Conservation (phyloP, 2,329 filamentous ascomycete species). For the Aurifilum marmelostoma region DNA sequence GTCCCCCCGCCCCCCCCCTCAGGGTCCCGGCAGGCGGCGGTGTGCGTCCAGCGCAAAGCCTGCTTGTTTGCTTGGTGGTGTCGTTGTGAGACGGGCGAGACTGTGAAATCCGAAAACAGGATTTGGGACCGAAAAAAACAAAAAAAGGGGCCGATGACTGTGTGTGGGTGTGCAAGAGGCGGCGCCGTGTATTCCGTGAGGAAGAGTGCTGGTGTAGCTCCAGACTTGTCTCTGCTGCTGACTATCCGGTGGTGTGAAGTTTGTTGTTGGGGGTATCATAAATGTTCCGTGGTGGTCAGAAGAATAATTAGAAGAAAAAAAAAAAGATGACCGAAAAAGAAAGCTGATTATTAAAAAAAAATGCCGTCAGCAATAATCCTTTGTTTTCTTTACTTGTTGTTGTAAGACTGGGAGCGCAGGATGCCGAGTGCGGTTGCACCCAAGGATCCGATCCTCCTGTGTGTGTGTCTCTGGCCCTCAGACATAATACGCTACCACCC, state of each 20-base stretch:
- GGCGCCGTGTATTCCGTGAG: conserved; percentile 17
- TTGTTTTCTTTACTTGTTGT: too few species aligned
- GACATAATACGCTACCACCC: conserved; percentile 11
- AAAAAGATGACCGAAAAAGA: conserved; percentile 16
- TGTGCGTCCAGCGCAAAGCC: conserved; percentile 17
- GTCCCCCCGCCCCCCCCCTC: too few species aligned
- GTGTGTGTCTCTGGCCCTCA: too few species aligned
- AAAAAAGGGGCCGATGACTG: too few species aligned
- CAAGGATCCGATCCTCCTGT: conserved; percentile 4
- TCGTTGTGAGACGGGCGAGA: not conserved
- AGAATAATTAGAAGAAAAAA: conserved; percentile 21
- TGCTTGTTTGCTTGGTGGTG: not conserved
- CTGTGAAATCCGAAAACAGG: not conserved
- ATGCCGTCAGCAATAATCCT: conserved; percentile 25
- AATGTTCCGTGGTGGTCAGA: conserved; percentile 20
- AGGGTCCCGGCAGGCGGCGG: conserved; percentile 21
- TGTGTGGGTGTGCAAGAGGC: not conserved
- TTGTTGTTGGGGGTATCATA: conserved; percentile 17
- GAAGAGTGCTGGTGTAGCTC: not conserved
- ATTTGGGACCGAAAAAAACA: not conserved
- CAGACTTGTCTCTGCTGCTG: not conserved
- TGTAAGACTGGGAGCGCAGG: not conserved
- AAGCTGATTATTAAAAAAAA: conserved; percentile 17
- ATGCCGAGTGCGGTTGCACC: conserved; percentile 16
- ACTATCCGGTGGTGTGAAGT: not conserved